These are phyloP conservation scores for Salix caprea DNA, from an alignment of 345 rosid genomes.

Conservation along the genomic window DNA sequence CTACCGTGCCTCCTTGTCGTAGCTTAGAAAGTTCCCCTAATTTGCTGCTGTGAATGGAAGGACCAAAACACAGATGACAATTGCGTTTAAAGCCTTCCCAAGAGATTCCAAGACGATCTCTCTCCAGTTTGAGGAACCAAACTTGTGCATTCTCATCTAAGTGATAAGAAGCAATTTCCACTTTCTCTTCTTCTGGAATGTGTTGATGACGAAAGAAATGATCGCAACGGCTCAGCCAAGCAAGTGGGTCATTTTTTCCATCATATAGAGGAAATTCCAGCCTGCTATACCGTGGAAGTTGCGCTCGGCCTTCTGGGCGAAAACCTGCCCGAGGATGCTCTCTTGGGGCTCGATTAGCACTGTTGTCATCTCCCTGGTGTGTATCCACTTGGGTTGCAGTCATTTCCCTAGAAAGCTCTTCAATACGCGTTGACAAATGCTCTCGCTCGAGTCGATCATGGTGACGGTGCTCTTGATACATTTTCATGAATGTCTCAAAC, in stretches of 20 bases:
- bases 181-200: background rate
- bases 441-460: no score
- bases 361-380: rapidly evolving
- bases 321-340: background rate
- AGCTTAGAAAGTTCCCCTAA: background rate
- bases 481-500: no score
- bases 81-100: background rate
- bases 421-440: no score
- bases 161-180: background rate
- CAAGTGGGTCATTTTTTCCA: background rate
- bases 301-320: rapidly evolving
- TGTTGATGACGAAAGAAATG: background rate
- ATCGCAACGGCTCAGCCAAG: background rate
- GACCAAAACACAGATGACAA: background rate
- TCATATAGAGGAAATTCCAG: background rate
- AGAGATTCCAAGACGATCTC: background rate
- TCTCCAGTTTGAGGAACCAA: background rate
- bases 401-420: rapidly evolving
- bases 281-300: background rate
- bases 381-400: rapidly evolving
- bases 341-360: rapidly evolving
- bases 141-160: background rate
- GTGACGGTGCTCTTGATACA: no score
- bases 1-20: background rate
- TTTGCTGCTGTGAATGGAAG: background rate